Conservation (phyloP, 1,284 basidiomycete genomes). For the Meira nashicola region DNA sequence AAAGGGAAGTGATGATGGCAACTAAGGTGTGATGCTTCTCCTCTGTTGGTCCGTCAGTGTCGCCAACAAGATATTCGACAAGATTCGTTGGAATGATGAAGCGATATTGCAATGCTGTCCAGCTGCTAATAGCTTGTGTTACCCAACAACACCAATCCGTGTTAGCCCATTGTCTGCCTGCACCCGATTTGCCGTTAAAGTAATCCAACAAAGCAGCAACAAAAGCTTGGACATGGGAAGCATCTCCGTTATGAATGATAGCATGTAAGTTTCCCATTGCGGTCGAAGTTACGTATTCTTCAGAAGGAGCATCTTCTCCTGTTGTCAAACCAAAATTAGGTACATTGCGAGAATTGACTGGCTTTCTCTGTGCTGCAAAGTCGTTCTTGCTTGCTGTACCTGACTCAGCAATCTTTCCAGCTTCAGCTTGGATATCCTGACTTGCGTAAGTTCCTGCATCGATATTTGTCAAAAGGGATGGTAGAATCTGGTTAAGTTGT, state of each 20-base stretch:
- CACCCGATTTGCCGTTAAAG: constrained; percentile 28
- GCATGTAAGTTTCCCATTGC: constrained; percentile 70
- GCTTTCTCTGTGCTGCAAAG: constrained; percentile 68
- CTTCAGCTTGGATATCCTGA: constrained; percentile 20
- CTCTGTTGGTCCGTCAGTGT: constrained; percentile 62
- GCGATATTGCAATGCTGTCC: constrained; percentile 86
- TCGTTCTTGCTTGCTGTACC: constrained; percentile 63
- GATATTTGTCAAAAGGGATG: constrained; percentile 68
- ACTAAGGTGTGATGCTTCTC: constrained; percentile 67
- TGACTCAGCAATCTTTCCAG: constrained; percentile 61
- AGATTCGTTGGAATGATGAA: constrained; percentile 80
- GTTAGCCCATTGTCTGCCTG: constrained; percentile 63
- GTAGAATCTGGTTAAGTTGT: constrained; percentile 70
- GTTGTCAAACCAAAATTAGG: constrained; percentile 80
- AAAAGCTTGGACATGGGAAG: constrained; percentile 65
- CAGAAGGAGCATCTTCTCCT: constrained; percentile 75
- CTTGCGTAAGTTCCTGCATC: constrained; percentile 53
- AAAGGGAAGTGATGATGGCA: constrained; percentile 72
- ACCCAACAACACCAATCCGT: constrained; percentile 77
- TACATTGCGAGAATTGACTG: constrained; percentile 71
- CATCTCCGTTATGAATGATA: constrained; percentile 71
- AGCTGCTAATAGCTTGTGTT: constrained; percentile 68
- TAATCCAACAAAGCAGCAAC: constrained; percentile 63
- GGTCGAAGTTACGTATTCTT: constrained; percentile 68
- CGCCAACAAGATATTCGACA: constrained; percentile 71